Base-by-base conservation (phyloP, 2,329 filamentous ascomycete species). In the Paramyrothecium roridum region DNA sequence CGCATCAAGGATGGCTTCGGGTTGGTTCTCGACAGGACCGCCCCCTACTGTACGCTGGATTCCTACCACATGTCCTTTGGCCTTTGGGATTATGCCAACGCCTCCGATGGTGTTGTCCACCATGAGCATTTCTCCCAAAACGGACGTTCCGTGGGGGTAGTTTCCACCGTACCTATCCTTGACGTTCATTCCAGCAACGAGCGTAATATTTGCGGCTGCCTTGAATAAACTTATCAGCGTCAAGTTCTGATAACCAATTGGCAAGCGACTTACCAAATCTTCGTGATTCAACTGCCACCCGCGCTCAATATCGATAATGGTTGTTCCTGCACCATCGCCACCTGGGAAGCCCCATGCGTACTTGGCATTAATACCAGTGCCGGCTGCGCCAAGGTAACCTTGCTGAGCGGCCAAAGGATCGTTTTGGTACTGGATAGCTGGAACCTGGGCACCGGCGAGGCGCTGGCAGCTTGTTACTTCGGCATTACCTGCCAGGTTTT, bases 301-400 rank as follows among this genome's bases (percentile, higher is more conserved):
- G 3, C 48, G 46, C 47, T 54, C 52, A 26, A 54, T 40, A 50
- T 54, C 52, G 45, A 50, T 50, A 17, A 54, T 34, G n/a, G 45
- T 50, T n/a, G 52, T 50, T 19, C 52, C 52, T 19, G 46, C 47
- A 50, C 52, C 52, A 50, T 54, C 52, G 19, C 52, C 52, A 43
- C 52, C 52, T 34, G 52, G 46, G 47, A 54, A 54, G 4, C 47
- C 47, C 52, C 52, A 54, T 11, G 52, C 52, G 23, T 54, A 54
- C 34, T 54, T 34, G n/a, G 47, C 52, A 19, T 54, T 50, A 19
- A 54, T 50, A 11, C 52, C 52, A 3, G 47, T 17, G 20, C 40
- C 52, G 23, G 52, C 22, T 43, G 46, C 26, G 8, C 22, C 34
- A 17, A 54, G 33, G 40, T 54, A 54, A 7, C 52, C 52, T 26